Evolutionary conservation across 2,329 filamentous ascomycete genomes (phyloP), one percentile per base, ranked within the genome.

Genomic region (Hymenoscyphus scutula): DNA sequence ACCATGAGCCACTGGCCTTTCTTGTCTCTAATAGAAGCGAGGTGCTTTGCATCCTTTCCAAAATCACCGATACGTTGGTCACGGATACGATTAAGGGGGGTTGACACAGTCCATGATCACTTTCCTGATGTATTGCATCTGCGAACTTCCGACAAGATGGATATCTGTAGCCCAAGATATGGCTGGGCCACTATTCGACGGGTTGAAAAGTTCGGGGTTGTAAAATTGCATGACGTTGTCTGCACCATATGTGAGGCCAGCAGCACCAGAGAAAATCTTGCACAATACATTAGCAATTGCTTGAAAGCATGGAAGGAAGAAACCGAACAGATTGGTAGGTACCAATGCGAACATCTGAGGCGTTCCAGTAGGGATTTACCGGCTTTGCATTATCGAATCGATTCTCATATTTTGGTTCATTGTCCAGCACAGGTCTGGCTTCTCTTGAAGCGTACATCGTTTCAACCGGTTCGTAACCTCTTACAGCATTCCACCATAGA

Each of bases 41-140:
- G 8, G n/a, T 48, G 41, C 10, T 48, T 48, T 23, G 41, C 41
- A 23, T 48, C 19, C n/a, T n/a, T 48, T 23, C 41, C 41, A 5
- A 19, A 48, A 48, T 48, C 19, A 48, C 38, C 38, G 7, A 45
- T 45, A 10, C 38, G n/a, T n/a, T 45, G 38, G 13, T 45, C 38
- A 5, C 17, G 38, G 17, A 53, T 27, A 53, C 51, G 51, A 53
- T 53, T 7, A 4, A 53, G 29, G 0, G 53, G 53, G n/a, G 27
- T n/a, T 3, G 53, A 32, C 25, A n/a, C 51, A 29, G 32, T 56
- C 34, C 15, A 55, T 13, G n/a, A 61, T 61, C 23, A 56, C 25
- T 29, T 56, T 56, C 59, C 56, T 32, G 32, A 61, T 53, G n/a
- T 61, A 56, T 37, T 60, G 59, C 45, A 61, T 61, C 37, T 61